Conservation (phyloP, 1,284 basidiomycete genomes). For the Cryptococcus amylolentus region DNA sequence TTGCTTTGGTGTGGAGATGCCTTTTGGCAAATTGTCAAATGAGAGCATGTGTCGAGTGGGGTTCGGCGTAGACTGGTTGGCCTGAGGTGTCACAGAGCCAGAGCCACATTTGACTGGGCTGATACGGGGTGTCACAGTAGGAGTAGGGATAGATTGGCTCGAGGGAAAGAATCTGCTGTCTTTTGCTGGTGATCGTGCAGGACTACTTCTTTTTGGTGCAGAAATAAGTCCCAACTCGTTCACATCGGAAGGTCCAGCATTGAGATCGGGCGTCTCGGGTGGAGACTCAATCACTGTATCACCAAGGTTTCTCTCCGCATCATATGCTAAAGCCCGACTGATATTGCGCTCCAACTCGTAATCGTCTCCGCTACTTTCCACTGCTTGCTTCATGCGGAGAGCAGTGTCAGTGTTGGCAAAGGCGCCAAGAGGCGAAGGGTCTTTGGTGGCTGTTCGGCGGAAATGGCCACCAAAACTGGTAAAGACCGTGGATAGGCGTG, state of each 20-base stretch:
- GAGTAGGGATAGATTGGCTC: background rate
- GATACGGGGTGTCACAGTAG: background rate
- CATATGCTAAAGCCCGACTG: background rate
- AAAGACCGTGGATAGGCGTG: slow-evolving; percentile 33
- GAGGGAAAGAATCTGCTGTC: background rate
- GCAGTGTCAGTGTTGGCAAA: background rate
- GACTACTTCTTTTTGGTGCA: slow-evolving; percentile 3
- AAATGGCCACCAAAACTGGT: slow-evolving; percentile 33
- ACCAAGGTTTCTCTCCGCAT: background rate
- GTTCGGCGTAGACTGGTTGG: slow-evolving; percentile 1
- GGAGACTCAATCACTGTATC: slow-evolving; percentile 9
- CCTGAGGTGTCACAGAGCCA: background rate
- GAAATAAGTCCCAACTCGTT: slow-evolving; percentile 11
- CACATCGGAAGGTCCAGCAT: background rate
- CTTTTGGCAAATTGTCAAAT: background rate
- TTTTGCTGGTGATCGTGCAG: background rate
- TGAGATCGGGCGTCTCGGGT: slow-evolving; percentile 8
- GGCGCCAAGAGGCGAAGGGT: slow-evolving; percentile 11
- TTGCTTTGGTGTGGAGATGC: background rate
- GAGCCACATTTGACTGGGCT: background rate
- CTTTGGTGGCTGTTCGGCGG: slow-evolving; percentile 23
- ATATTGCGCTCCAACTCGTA: background rate
- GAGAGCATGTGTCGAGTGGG: slow-evolving; percentile 1
- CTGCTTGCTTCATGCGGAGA: background rate
- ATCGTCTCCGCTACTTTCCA: background rate